Evolutionary conservation across 768 basidiomycete species (phyloP).

Genomic region (Agrocybe praecox): DNA sequence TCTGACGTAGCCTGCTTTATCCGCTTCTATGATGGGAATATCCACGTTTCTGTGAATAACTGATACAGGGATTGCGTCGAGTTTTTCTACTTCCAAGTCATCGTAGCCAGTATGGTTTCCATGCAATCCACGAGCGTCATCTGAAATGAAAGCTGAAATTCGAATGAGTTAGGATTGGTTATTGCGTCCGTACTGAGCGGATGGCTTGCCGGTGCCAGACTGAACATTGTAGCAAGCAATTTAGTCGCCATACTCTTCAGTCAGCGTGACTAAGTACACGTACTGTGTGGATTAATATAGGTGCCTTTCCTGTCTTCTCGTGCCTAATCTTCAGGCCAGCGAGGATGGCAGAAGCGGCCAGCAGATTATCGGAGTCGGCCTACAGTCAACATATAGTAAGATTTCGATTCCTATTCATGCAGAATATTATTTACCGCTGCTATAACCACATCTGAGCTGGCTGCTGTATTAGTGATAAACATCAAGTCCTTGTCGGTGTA

Average conservation of each 20-base stretch:
- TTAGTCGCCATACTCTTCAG: too few species aligned
- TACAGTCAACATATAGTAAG: conserved; percentile 7
- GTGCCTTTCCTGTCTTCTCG: conserved; percentile 38
- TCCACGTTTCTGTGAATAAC: conserved; percentile 51
- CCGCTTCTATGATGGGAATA: conserved; percentile 42
- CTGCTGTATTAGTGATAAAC: conserved; percentile 38
- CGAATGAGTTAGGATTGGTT: background rate
- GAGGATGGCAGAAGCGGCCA: conserved; percentile 47
- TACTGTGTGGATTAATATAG: conserved; percentile 60
- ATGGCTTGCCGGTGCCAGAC: conserved; percentile 30
- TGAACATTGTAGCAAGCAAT: too few species aligned
- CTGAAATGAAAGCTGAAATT: conserved; percentile 35
- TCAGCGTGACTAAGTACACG: conserved; percentile 25
- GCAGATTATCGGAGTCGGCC: conserved; percentile 42
- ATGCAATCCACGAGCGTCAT: conserved; percentile 38
- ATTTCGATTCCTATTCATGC: too few species aligned
- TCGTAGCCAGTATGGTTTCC: conserved; percentile 36
- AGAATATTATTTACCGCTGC: conserved; percentile 30
- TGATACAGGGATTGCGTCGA: conserved; percentile 40
- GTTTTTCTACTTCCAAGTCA: conserved; percentile 41
- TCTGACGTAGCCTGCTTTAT: conserved; percentile 46
- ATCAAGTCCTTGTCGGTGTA: conserved; percentile 37
- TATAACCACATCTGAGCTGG: conserved; percentile 39
- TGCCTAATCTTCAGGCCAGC: conserved; percentile 49
- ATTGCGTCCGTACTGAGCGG: conserved; percentile 31